phyloP scores from a whole-genome alignment of 2,329 filamentous ascomycete species.

The Fusarium stilboides region DNA sequence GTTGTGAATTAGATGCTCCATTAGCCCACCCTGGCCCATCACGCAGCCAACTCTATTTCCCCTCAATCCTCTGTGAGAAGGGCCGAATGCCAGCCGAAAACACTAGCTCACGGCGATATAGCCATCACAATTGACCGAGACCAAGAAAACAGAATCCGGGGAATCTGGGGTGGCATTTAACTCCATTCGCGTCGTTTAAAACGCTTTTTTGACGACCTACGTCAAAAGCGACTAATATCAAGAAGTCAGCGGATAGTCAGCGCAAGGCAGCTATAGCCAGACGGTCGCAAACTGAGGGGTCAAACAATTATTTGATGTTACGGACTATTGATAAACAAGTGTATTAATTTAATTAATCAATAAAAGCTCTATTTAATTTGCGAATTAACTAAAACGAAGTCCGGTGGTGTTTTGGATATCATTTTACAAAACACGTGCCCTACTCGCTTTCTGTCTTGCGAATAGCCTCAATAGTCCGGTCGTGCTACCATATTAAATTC shows the following conservation, averaged over 20 bases:
- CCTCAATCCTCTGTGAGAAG: constrained; percentile 22
- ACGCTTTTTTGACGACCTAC: background rate
- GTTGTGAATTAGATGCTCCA: background rate
- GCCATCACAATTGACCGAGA: background rate
- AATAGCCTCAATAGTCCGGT: too few relatives aligned
- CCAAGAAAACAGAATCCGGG: constrained; percentile 9
- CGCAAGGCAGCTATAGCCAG: background rate
- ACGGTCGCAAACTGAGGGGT: too few relatives aligned
- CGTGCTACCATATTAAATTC: fast-evolving
- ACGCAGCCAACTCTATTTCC: constrained; percentile 26
- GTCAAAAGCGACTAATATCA: background rate
- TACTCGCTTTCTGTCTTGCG: too few relatives aligned
- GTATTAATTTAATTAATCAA: too few relatives aligned
- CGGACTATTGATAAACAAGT: too few relatives aligned
- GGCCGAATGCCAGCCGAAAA: constrained; percentile 23
- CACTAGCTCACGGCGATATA: constrained; percentile 5
- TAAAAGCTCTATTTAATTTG: too few relatives aligned
- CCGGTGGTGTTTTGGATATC: too few relatives aligned
- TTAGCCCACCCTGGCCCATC: constrained; percentile 6
- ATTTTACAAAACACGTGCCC: too few relatives aligned
- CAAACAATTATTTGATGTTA: too few relatives aligned
- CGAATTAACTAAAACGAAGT: too few relatives aligned
- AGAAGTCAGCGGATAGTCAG: too few relatives aligned
- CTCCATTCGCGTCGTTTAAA: background rate
- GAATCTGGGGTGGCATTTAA: constrained; percentile 7